Base-by-base conservation (phyloP, 2,329 filamentous ascomycete species). In the Allantophomopsis lycopodina region DNA sequence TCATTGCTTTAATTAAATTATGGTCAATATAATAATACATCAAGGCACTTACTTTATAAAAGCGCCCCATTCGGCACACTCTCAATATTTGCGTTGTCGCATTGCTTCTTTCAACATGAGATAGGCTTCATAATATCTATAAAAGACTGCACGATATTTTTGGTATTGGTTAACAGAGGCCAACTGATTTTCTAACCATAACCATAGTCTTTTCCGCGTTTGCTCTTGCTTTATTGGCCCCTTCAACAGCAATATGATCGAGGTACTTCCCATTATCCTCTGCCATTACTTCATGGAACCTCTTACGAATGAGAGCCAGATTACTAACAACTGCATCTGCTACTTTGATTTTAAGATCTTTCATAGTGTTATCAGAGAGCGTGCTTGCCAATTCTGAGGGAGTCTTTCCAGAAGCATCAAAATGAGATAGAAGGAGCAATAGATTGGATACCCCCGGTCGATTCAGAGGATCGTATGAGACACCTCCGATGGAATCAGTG, bases 391-490 rank as follows among this genome's bases (percentile, higher is more conserved):
- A 48, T 33, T 66, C 55, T 35, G 50, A 46, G 1, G 65, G 58
- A 11, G 52, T 62, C 37, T 64, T 59, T 3, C 53, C 51, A 18
- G 57, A 49, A 4, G 55, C 48, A 40, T 79, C 72, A 49, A 89
- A 75, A 45, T 84, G 73, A 17, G 76, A 77, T n/a, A 89, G 61
- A 13, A 98, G 73, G 42, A 86, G 76, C 1, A 98, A 61, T 11
- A 98, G 65, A 55, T 96, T 98, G 10, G 88, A 79, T 3, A 98
- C 82, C 0, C 87, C 91, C 0, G 89, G 89, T 17, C 91, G 69
- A 0, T 49, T 52, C 1, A 57, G 52, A 0, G 76, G 77, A 46
- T 94, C 79, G 56, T 91, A 95, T 1, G 75, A 76, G 32, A 95
- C 73, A 2, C 60, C 59, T 2, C 72, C 68, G 0, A 60, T 47